Evolutionary conservation across 2,329 filamentous ascomycete genomes (phyloP), one percentile per base, ranked within the genome.

Genomic region (Ophiostoma sp.): DNA sequence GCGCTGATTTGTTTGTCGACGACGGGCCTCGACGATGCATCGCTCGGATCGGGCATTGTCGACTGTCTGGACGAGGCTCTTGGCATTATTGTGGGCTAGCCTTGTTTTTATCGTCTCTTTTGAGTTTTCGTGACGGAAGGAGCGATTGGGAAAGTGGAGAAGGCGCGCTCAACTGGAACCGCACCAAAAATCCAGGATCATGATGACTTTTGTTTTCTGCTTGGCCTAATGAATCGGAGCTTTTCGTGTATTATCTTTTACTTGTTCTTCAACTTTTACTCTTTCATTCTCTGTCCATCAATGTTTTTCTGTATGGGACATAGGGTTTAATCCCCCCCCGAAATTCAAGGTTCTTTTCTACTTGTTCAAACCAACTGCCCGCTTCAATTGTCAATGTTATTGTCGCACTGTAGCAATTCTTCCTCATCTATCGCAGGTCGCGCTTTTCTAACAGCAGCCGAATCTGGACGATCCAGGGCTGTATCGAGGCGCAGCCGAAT

Each of bases 1-100:
- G 73, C 72, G 3, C 33, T 69, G 1, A 52, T 36, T 1, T 77
- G 76, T 28, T 48, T 77, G 57, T 36, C 74, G 22, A 74, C 73
- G 22, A 3, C 48, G 15, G 55, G 28, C 7, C 25, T 76, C 15
- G 36, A 31, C 48, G 1, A 64, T 15, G 22, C 63, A 12, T 36
- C 66, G 11, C 45, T 39, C 12, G 75, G 75, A 31, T 45, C 73
- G 17, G 33, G 36, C 17, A 73, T 76, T n/a, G 72, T 76, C 7
- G 19, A 9, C 2, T 77, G 76, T 45, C n/a, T 77, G 36, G 39
- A 71, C 1, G 0, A 17, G 3, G 75, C 75, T 1, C 52, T 76
- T 1, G 45, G 5, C 36, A 72, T 75, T 48, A 15, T 59, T 11
- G 69, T 70, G 25, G 31, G n/a, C 22, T 39, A 42, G 12, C 9